Evolutionary conservation across 768 basidiomycete genomes (phyloP).

Genomic region (Trichaptum fuscoviolaceum): DNA sequence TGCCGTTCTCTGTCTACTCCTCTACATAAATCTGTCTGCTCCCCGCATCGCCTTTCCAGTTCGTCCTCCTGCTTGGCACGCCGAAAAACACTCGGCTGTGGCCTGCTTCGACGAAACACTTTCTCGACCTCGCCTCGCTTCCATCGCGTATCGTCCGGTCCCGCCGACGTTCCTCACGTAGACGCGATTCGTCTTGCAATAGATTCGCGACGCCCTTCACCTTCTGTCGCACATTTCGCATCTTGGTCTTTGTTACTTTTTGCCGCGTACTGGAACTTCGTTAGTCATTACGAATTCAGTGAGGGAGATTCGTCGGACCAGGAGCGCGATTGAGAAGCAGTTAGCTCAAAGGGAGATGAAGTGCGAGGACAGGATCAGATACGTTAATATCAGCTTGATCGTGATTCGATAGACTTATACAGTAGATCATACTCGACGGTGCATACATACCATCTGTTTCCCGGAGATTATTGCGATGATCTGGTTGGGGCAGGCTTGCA

Average conservation of each 20-base stretch:
- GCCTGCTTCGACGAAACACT: slow-evolving; percentile 26
- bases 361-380: background rate
- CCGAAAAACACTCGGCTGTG: background rate
- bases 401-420: background rate
- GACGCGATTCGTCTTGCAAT: slow-evolving; percentile 76
- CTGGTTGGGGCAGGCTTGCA: background rate
- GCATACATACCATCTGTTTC: background rate
- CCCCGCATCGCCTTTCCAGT: slow-evolving; percentile 82
- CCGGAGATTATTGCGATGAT: background rate
- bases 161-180: slow-evolving; percentile 86
- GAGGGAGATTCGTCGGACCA: too few relatives aligned
- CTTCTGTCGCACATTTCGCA: slow-evolving; percentile 94
- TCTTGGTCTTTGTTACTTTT: slow-evolving; percentile 96
- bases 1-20: slow-evolving; percentile 47
- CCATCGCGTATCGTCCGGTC: slow-evolving; percentile 83
- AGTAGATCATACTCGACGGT: background rate
- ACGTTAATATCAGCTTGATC: background rate
- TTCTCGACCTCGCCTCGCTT: slow-evolving; percentile 32
- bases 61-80: slow-evolving; percentile 58
- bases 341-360: background rate
- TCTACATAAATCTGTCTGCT: slow-evolving; percentile 69
- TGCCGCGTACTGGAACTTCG: slow-evolving; percentile 96
- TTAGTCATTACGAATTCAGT: too few relatives aligned
- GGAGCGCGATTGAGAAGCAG: too few relatives aligned
- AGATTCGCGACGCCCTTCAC: slow-evolving; percentile 98